A percentile compares a stretch with the other conserved stretches of the same genome.
phyloP scores from a whole-genome alignment of 169 alveolate species.

The Plasmodium vivax region DNA sequence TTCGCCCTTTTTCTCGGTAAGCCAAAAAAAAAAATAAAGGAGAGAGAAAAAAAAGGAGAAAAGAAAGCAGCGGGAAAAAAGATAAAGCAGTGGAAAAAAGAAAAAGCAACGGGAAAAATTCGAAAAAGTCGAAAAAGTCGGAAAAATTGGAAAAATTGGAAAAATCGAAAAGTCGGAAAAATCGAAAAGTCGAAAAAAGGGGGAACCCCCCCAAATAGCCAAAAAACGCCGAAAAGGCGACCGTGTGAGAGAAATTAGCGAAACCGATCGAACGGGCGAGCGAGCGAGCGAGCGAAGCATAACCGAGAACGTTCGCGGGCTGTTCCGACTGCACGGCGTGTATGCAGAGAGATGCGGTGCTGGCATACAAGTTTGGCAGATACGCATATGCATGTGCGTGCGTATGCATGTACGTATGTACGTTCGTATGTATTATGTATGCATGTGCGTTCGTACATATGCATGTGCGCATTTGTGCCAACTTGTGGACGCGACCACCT shows the following conservation, averaged over 20 bases:
- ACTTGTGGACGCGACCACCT: background rate
- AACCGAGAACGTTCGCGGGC: background rate
- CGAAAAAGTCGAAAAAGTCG: background rate
- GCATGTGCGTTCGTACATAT: too few relatives aligned
- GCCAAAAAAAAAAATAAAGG: background rate
- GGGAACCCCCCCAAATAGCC: background rate
- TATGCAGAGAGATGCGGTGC: background rate
- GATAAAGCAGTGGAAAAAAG: too few relatives aligned
- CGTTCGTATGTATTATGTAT: too few relatives aligned
- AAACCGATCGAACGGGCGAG: background rate
- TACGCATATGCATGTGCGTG: background rate
- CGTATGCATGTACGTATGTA: too few relatives aligned
- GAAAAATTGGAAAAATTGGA: too few relatives aligned
- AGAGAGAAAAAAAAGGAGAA: background rate
- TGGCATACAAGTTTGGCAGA: background rate
- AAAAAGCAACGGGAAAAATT: background rate
- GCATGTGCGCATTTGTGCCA: background rate
- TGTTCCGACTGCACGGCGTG: background rate
- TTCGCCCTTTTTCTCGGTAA: conserved; percentile 14
- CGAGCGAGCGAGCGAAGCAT: background rate
- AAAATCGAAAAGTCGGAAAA: background rate
- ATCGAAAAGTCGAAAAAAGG: background rate
- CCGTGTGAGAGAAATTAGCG: background rate
- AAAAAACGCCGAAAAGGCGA: background rate
- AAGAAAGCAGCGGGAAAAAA: background rate